Base-by-base conservation (phyloP, 805 yeast species). In the Ogataea salicorniae region DNA sequence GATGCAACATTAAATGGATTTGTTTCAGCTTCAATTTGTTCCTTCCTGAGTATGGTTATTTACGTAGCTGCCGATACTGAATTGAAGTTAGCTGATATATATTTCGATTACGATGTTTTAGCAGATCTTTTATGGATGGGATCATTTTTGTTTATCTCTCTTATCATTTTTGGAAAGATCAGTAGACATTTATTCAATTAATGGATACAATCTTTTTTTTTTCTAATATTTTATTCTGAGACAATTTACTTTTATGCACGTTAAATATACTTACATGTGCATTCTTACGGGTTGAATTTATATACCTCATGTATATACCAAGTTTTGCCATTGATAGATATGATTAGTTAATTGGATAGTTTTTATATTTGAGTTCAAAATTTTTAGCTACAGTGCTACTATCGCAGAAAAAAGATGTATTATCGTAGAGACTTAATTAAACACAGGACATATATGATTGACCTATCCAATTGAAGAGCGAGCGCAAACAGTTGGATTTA, bases 151-250 rank as follows among this genome's bases (percentile, higher is more conserved):
- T 84, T 83, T 66, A 73, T 83, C 55, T 84, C 86, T 0, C 68
- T 79, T 41, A 71, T 84, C 37, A 73, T 84, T 23, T 82, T 84
- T 64, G 89, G 91, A 17, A 83, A 83, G 61, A 59, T 84, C 46
- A 87, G 88, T 15, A 76, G 87, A 61, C 77, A 46, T 33, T 45
- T 54, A 35, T 46, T 46, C 33, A 15, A 17, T 36, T 46, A 39
- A 31, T 34, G 8, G 11, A n/a, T 23, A 16, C 13, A 17, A 17
- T 4, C 22, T 17, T 6, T 36, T 18, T 23, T 15, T 8, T 22
- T 6, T 8, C 9, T 16, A 4, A 16, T n/a, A 7, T n/a, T 16
- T 16, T n/a, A 17, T 35, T n/a, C 6, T 18, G 23, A 37, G n/a
- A 2, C 36, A 34, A 6, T 34, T 34, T 34, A 34, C 36, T 9